These are phyloP conservation scores for Pyropia yezoensis DNA, from an alignment of 23 red algal genomes.

Conservation along the genomic window DNA sequence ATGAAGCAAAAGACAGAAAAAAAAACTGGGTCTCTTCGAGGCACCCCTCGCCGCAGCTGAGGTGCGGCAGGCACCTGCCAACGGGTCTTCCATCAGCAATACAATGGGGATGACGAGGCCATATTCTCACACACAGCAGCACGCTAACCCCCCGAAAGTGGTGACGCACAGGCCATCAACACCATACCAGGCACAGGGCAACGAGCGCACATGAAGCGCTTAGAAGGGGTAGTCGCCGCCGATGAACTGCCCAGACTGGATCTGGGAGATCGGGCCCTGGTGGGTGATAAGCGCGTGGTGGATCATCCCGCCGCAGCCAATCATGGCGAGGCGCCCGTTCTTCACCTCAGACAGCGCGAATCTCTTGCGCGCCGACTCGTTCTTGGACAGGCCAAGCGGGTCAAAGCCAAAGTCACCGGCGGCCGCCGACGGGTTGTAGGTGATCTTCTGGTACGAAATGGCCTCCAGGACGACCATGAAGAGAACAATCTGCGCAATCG, in stretches of 20 bases:
- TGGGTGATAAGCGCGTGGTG: conserved; percentile 69
- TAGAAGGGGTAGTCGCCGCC: no score
- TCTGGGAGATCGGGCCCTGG: conserved; percentile 55
- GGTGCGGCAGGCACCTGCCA: no score
- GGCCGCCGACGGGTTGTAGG: conserved; percentile 27
- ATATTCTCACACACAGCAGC: no score
- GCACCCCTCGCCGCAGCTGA: no score
- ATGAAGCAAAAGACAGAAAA: no score
- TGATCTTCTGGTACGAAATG: conserved; percentile 46
- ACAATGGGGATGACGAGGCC: no score
- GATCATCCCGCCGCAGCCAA: conserved; percentile 67
- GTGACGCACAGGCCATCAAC: no score
- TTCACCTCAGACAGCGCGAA: conserved; percentile 64
- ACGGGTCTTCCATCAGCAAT: no score
- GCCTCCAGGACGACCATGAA: conserved; percentile 70
- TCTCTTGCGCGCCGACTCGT: conserved; percentile 20
- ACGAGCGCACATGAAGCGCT: no score
- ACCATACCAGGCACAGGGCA: no score
- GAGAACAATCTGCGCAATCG: conserved; percentile 65
- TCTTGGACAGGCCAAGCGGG: conserved; percentile 41
- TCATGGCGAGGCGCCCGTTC: conserved; percentile 81
- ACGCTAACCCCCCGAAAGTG: no score
- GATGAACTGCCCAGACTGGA: conserved; percentile 21
- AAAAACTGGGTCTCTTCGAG: no score
- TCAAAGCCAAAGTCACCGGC: conserved; percentile 76